Evolutionary conservation across 164 flowering plant species (phyloP).

Genomic region (Stephania yunnanensis): DNA sequence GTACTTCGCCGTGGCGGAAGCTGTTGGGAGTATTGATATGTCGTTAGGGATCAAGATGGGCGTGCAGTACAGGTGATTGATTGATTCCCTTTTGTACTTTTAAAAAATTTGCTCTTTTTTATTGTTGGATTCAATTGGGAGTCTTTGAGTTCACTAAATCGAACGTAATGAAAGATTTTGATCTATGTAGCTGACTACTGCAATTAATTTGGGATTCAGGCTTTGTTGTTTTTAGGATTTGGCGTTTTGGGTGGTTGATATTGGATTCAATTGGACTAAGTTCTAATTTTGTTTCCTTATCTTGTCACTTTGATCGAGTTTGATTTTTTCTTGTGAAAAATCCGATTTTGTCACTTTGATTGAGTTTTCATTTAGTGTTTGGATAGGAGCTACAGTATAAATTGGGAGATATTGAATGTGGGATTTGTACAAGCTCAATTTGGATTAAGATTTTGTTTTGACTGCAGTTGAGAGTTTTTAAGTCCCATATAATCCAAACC

Average conservation of each 20-base stretch:
- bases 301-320: background rate
- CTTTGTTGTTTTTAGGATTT: background rate
- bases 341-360: background rate
- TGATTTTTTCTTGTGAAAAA: background rate
- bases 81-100: background rate
- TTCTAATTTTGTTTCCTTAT: background rate
- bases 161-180: too few relatives aligned
- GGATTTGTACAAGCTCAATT: background rate
- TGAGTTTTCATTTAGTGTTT: background rate
- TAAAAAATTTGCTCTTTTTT: background rate
- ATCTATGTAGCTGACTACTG: too few relatives aligned
- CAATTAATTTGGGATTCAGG: too few relatives aligned
- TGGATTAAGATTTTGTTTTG: too few relatives aligned
- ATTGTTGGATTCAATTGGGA: too few relatives aligned
- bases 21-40: conserved; percentile 79
- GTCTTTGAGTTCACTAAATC: background rate
- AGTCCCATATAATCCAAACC: too few relatives aligned
- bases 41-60: conserved; percentile 87
- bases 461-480: background rate
- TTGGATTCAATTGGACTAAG: background rate
- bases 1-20: conserved; percentile 82
- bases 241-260: too few relatives aligned
- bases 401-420: background rate
- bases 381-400: background rate
- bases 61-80: conserved; percentile 79